These are phyloP conservation scores for Cladosporium velox DNA, from an alignment of 2,329 filamentous ascomycete genomes.

Conservation along the genomic window DNA sequence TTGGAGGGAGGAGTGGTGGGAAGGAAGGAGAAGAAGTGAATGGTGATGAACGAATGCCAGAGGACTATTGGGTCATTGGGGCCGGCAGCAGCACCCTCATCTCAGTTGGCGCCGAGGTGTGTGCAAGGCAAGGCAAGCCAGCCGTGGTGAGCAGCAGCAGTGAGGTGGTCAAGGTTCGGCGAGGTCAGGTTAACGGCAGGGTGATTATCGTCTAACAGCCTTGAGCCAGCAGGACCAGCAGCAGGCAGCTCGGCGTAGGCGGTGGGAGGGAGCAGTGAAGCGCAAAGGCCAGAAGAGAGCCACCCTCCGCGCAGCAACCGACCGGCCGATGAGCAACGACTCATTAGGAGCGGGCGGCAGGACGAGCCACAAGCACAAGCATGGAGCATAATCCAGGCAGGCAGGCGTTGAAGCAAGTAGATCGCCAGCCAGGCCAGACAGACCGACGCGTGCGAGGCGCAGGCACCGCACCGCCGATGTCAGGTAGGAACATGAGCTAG, in stretches of 20 bases:
- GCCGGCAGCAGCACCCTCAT: constrained; percentile 11
- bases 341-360: background rate
- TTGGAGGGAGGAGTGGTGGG: constrained; percentile 1
- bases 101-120: constrained; percentile 19
- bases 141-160: constrained; percentile 11
- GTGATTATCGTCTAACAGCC: constrained; percentile 1
- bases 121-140: background rate
- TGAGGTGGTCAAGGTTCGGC: constrained; percentile 18
- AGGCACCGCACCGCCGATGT: constrained; percentile 12
- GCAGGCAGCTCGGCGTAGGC: background rate
- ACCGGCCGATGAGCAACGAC: background rate
- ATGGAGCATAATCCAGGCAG: constrained; percentile 9
- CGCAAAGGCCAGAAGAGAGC: background rate
- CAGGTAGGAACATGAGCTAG: constrained; percentile 4
- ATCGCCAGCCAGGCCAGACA: background rate
- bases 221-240: background rate
- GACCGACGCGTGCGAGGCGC: constrained; percentile 10
- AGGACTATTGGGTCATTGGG: background rate
- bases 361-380: constrained; percentile 11
- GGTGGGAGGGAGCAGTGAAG: constrained; percentile 1
- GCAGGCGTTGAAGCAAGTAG: constrained; percentile 2
- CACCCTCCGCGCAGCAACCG: background rate
- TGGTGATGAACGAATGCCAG: constrained; percentile 10
- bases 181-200: constrained; percentile 7
- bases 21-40: constrained; percentile 3